Evolutionary conservation across 805 yeast species (phyloP).

Genomic region (Candida adriatica): DNA sequence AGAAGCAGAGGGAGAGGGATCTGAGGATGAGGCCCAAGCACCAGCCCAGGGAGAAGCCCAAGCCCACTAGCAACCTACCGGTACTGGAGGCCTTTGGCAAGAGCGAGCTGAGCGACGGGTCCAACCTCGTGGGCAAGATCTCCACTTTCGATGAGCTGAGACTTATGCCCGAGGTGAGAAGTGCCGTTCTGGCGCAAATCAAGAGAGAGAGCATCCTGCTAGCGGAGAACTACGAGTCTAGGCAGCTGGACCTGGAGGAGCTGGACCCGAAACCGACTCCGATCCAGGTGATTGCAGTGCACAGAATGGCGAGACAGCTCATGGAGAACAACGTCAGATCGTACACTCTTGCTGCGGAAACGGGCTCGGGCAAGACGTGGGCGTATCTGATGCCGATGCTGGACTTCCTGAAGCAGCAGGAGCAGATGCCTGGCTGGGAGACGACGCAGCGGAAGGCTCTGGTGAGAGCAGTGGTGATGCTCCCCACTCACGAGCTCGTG

Average conservation of each 20-base stretch:
- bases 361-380: slow-evolving; percentile 96
- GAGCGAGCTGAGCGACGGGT: slow-evolving; percentile 27
- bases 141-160: slow-evolving; percentile 59
- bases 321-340: slow-evolving; percentile 41
- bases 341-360: slow-evolving; percentile 87
- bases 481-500: slow-evolving; percentile 88
- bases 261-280: slow-evolving; percentile 52
- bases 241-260: slow-evolving; percentile 9
- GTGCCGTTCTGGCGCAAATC: slow-evolving; percentile 50
- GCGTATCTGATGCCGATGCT: slow-evolving; percentile 77
- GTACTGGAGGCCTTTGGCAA: slow-evolving; percentile 23
- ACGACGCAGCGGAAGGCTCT: slow-evolving; percentile 30
- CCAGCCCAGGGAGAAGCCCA: not conserved
- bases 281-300: slow-evolving; percentile 72
- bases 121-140: slow-evolving; percentile 43
- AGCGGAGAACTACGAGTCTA: slow-evolving; percentile 20
- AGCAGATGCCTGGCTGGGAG: slow-evolving; percentile 29
- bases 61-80: slow-evolving; percentile 11
- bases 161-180: slow-evolving; percentile 60
- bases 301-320: slow-evolving; percentile 25
- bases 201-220: slow-evolving; percentile 35
- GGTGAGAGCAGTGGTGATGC: slow-evolving; percentile 66
- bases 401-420: slow-evolving; percentile 56
- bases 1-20: slow-evolving; percentile 4
- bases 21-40: not conserved